Conservation (phyloP, 1,284 basidiomycete genomes). For the Microbotryum silenes-acaulis region DNA sequence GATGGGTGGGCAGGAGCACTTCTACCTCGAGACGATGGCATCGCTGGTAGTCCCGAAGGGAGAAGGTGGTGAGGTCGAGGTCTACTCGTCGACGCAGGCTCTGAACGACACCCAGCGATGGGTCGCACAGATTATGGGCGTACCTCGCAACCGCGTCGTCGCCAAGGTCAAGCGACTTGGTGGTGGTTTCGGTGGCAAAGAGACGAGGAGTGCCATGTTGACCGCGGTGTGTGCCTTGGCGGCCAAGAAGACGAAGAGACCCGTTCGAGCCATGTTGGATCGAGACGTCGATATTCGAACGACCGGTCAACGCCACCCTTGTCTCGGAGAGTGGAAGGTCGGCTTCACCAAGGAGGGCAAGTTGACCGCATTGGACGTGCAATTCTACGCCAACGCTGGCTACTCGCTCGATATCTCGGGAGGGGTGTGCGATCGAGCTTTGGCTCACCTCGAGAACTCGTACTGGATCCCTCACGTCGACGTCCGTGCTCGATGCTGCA, state of each 20-base stretch:
- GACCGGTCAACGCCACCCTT: conserved; percentile 42
- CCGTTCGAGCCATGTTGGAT: conserved; percentile 41
- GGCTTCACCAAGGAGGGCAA: conserved; percentile 39
- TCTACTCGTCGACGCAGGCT: conserved; percentile 41
- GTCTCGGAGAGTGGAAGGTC: conserved; percentile 39
- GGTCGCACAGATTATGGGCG: conserved; percentile 39
- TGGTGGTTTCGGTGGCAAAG: conserved; percentile 42
- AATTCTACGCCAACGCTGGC: conserved; percentile 41
- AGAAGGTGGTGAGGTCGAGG: conserved; percentile 41
- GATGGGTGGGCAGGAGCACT: conserved; percentile 39
- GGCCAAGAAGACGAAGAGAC: conserved; percentile 38
- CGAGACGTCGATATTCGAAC: conserved; percentile 42
- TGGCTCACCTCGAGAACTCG: conserved; percentile 38
- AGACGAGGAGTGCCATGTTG: conserved; percentile 30
- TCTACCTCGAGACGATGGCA: conserved; percentile 40
- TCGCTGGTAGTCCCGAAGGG: conserved; percentile 39
- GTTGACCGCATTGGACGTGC: conserved; percentile 37
- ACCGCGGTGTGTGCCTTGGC: conserved; percentile 36
- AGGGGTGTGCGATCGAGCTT: conserved; percentile 41
- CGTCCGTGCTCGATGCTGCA: conserved; percentile 38
- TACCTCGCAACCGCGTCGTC: conserved; percentile 39
- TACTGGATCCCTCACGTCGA: conserved; percentile 36
- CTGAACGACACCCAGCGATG: conserved; percentile 40
- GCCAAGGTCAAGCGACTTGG: conserved; percentile 39
- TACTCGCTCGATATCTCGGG: conserved; percentile 40